Evolutionary conservation across 805 yeast species (phyloP).

Genomic region (Candida ficus): DNA sequence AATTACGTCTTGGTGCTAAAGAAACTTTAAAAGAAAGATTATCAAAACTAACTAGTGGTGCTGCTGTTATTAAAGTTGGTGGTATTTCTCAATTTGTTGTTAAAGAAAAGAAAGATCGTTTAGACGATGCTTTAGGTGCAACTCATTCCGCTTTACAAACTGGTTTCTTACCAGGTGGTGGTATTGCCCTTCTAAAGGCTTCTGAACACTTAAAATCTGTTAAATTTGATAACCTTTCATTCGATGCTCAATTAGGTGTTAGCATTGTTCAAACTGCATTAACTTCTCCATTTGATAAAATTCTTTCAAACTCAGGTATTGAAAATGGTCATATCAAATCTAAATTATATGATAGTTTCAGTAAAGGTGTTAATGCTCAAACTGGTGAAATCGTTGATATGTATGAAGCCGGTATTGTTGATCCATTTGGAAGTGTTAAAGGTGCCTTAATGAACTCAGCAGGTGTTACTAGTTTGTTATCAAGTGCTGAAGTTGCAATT

Average conservation of each 20-base stretch:
- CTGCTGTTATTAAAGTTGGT: conserved; percentile 96
- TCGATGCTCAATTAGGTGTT: conserved; percentile 95
- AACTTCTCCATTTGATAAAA: conserved; percentile 91
- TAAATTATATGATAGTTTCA: conserved; percentile 61
- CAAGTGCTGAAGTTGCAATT: conserved; percentile 97
- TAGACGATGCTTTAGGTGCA: conserved; percentile 97
- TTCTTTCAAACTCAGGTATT: conserved; percentile 94
- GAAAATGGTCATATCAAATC: conserved; percentile 84
- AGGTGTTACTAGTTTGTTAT: conserved; percentile 95
- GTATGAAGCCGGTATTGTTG: conserved; percentile 96
- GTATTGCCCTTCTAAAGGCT: conserved; percentile 95
- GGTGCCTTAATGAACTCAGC: conserved; percentile 94
- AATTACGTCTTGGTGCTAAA: conserved; percentile 79
- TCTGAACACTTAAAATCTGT: conserved; percentile 66
- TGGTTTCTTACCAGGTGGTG: conserved; percentile 99
- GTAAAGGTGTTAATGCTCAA: conserved; percentile 86
- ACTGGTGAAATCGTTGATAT: conserved; percentile 93
- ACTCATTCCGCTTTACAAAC: conserved; percentile 99
- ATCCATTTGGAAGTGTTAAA: conserved; percentile 97
- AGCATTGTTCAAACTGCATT: conserved; percentile 89
- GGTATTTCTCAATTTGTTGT: conserved; percentile 97
- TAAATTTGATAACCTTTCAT: conserved; percentile 61
- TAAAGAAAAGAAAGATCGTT: conserved; percentile 98
- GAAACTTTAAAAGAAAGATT: conserved; percentile 97
- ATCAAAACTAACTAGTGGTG: conserved; percentile 97